A percentile compares a stretch with the other conserved stretches of the same genome.
phyloP scores from a whole-genome alignment of 1,284 basidiomycete species.

The Amylostereum areolatum region DNA sequence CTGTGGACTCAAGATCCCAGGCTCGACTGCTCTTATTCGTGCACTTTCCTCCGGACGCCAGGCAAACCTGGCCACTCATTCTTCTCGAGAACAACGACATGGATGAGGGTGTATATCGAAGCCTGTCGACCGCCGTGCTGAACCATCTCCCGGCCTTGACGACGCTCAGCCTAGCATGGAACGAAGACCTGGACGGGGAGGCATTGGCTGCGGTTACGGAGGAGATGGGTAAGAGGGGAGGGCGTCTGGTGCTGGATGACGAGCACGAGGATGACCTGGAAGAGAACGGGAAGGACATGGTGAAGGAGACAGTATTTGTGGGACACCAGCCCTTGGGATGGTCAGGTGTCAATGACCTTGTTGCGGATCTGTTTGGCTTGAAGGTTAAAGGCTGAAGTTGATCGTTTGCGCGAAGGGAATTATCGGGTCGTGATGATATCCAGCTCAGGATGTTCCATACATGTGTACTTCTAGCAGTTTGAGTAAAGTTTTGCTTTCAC shows the following conservation, averaged over 20 bases:
- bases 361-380: too few relatives aligned
- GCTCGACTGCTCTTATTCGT: not conserved
- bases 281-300: not conserved
- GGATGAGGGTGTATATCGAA: not conserved
- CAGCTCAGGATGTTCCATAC: too few relatives aligned
- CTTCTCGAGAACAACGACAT: constrained; percentile 7
- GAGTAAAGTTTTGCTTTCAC: too few relatives aligned
- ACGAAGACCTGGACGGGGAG: constrained; percentile 6
- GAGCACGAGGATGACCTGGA: constrained; percentile 4
- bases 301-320: not conserved
- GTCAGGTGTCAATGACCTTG: too few relatives aligned
- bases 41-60: not conserved
- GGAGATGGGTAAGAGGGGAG: not conserved
- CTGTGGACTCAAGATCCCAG: not conserved
- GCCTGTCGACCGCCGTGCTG: not conserved
- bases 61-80: not conserved
- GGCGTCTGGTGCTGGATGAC: constrained; percentile 3
- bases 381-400: too few relatives aligned
- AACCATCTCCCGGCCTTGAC: constrained; percentile 1
- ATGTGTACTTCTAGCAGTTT: too few relatives aligned
- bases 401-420: too few relatives aligned
- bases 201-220: not conserved
- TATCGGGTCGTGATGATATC: too few relatives aligned
- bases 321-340: too few relatives aligned
- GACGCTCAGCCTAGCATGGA: constrained; percentile 2